Base-by-base conservation (phyloP, 2,329 filamentous ascomycete species). In the Fusarium bulbicola region DNA sequence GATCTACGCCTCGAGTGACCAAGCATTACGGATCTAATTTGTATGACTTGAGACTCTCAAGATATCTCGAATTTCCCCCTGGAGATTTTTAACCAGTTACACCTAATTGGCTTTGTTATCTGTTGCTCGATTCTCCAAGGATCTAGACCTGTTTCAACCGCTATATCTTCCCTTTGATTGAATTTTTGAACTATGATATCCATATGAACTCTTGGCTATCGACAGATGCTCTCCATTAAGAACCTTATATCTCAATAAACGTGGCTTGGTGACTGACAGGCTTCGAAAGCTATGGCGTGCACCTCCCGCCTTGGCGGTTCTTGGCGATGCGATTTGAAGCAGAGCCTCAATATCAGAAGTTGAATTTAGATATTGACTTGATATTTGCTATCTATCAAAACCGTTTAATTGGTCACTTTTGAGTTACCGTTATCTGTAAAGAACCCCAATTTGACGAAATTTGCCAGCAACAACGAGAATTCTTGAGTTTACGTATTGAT, bases 291-390 rank as follows among this genome's bases (percentile, higher is more conserved):
- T 24, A 10, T 24, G 47, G 47, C 28, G 47, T 24, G 16, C 39
- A 59, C 18, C 45, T 52, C 64, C 64, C 66, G 64, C 49, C 64
- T 68, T 68, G 57, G 62, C 62, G 40, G 7, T 9, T 9, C 64
- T 68, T 67, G 64, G 66, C 64, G 39, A 42, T 42, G 8, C 12
- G 21, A n/a, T 36, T 24, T 20, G 3, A 1, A 45, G 49, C 64
- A 68, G 66, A 68, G 66, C 66, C 66, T 63, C 66, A 63, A 21
- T 24, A 36, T 20, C 21, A 30, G 14, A 28, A 20, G 36, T 12
- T 11, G 13, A 24, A 40, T n/a, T 46, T 32, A 11, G 26, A 47
- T 16, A 20, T 42, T 32, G 7, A 13, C 18, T 50, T 50, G 42
- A 63, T 49, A 14, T 36, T 3, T 3, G 11, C 14, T 9, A 9